Evolutionary conservation across 768 basidiomycete genomes (phyloP).

Genomic region (Terana coerulea): DNA sequence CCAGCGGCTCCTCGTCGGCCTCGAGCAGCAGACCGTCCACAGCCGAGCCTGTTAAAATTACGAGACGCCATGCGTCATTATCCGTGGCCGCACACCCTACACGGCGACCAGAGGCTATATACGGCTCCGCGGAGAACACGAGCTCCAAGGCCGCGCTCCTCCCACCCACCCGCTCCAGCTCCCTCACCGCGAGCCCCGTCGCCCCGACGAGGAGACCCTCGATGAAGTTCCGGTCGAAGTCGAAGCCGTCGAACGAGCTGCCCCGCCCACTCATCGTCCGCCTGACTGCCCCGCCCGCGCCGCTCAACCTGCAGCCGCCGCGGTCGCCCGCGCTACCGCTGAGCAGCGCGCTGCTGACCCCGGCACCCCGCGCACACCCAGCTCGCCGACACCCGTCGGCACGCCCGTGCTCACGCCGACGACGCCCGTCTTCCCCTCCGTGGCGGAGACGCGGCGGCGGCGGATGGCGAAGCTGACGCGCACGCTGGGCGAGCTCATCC

Average conservation of each 20-base stretch:
- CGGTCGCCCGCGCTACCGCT: not conserved
- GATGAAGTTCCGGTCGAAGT: conserved; percentile 6
- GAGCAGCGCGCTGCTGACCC: not conserved
- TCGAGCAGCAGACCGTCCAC: conserved; percentile 8
- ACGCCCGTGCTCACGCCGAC: conserved; percentile 12
- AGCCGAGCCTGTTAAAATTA: not conserved
- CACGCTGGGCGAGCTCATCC: conserved; percentile 57
- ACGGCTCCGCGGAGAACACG: not conserved
- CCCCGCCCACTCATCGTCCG: conserved; percentile 14
- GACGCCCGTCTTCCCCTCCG: conserved; percentile 25
- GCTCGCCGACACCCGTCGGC: conserved; percentile 5
- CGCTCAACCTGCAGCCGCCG: not conserved
- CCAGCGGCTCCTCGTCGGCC: not conserved
- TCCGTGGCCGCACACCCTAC: conserved; percentile 9
- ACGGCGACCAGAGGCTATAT: not conserved
- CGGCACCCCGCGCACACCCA: not conserved
- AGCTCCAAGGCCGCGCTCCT: not conserved
- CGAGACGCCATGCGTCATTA: conserved; percentile 9
- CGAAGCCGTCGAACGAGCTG: not conserved
- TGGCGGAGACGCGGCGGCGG: conserved; percentile 36
- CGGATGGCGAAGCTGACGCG: conserved; percentile 57
- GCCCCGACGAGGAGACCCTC: conserved; percentile 10
- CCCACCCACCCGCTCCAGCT: not conserved
- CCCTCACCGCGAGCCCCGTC: not conserved
- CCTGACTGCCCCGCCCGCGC: conserved; percentile 1